Base-by-base conservation (phyloP, 2,329 filamentous ascomycete genomes). In the Neonectria ditissima region DNA sequence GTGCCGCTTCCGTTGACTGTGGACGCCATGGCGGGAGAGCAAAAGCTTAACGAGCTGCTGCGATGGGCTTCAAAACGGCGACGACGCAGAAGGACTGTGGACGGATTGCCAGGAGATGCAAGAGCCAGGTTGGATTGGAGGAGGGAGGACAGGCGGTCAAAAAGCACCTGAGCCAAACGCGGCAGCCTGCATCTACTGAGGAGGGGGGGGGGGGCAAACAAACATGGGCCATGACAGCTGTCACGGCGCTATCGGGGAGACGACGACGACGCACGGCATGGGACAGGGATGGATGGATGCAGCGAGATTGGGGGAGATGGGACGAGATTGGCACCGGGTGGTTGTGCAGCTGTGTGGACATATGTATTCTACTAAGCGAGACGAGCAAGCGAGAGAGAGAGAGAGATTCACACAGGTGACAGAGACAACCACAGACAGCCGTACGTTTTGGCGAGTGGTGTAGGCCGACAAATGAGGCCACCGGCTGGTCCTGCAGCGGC, bases 101-200 rank as follows among this genome's bases (percentile, higher is more conserved):
- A 44, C 22, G 44, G 16, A n/a, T n/a, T n/a, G 47, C 32, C 7
- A 11, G 53, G 41, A 41, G 52, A 59, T 52, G 52, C 51, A 62
- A 51, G 44, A 57, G 26, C 56, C 44, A 59, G 59, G 41, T 66
- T 53, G 30, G 10, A 39, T 4, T n/a, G n/a, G n/a, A n/a, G n/a
- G n/a, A n/a, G n/a, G n/a, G 30, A 28, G 51, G 65, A 67, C 48
- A 61, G 62, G 69, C 65, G 69, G 69, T 70, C 65, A 67, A 59
- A 66, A 70, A 59, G 65, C 69, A 71, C 69, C 63, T 68, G 65
- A 67, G 67, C 59, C 66, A 13, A 24, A 51, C n/a, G 30, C 37
- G 6, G 37, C 37, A 39, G 37, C 37, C 37, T 39, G 37, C 37
- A n/a, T n/a, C n/a, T n/a, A n/a, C n/a, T n/a, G 24, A 6, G 24